phyloP scores from a whole-genome alignment of 805 yeast genomes.

The Grigorovia yakushimaensis region DNA sequence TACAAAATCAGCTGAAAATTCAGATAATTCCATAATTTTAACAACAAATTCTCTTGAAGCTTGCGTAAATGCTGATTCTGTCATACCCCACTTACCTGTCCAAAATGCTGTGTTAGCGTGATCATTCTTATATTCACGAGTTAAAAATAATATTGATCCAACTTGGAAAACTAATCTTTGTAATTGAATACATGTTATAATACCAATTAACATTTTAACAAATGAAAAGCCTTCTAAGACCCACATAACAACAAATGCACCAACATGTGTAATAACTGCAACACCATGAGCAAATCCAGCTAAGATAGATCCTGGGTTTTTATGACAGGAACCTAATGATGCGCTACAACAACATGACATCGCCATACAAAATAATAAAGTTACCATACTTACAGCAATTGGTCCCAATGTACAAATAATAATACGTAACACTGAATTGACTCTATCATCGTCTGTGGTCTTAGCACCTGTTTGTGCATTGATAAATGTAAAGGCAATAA shows the following conservation, averaged over 20 bases:
- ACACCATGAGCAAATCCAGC: conserved; percentile 97
- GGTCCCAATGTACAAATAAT: conserved; percentile 82
- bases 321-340: conserved; percentile 83
- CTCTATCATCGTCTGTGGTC: conserved; percentile 35
- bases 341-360: conserved; percentile 97
- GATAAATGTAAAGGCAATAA: conserved; percentile 67
- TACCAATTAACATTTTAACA: conserved; percentile 76
- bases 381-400: conserved; percentile 81
- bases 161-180: conserved; percentile 82
- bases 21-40: conserved; percentile 85
- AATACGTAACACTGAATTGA: conserved; percentile 62
- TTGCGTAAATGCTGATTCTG: conserved; percentile 88
- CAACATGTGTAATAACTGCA: conserved; percentile 77
- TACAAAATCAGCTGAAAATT: conserved; percentile 92
- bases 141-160: conserved; percentile 64
- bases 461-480: conserved; percentile 80
- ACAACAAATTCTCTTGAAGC: conserved; percentile 92
- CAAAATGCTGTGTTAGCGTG: conserved; percentile 96
- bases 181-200: conserved; percentile 69
- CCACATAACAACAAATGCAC: conserved; percentile 93
- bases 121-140: conserved; percentile 94
- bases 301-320: conserved; percentile 88
- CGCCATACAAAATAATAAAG: conserved; percentile 59
- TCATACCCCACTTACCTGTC: conserved; percentile 98
- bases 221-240: conserved; percentile 88